Base-by-base conservation (phyloP, 1,284 basidiomycete species). In the Ustilago nuda region DNA sequence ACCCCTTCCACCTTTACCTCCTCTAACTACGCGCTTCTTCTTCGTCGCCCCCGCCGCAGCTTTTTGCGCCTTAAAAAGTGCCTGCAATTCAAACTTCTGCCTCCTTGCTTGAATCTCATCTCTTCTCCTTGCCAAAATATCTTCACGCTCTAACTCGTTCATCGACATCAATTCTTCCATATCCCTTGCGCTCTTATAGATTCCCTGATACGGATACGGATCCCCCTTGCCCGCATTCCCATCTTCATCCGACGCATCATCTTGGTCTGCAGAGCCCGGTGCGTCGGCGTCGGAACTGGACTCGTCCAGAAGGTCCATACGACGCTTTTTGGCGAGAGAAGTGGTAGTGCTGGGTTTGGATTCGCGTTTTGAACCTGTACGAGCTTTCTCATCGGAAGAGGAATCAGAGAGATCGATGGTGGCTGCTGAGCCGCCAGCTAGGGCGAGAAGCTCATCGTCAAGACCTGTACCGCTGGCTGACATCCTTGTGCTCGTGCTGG, bases 81-180 rank as follows among this genome's bases (percentile, higher is more conserved):
- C 90, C 45, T 92, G 90, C 4, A 97, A 87, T 74, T 92, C 90
- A 54, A 89, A 88, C 79, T 91, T 90, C 87, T 94, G 93, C 77
- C 91, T 89, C 66, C 91, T 89, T 74, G 91, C 89, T 83, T 94
- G 92, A 87, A 92, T 90, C 86, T 94, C 91, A 69, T 95, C 94
- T 52, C 91, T 88, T 8, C 95, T 90, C 60, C 90, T 88, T 0
- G 93, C 91, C 13, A 98, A 89, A 59, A 94, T 92, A 32, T 91
- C 91, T 86, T 98, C 95, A 53, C 95, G 90, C 72, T 95, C 92
- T 72, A 97, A 89, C 86, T 98, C 95, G 45, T 92, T 90, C 89
- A 96, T 89, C 35, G 88, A 86, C 81, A 94, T 87, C 46, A 98
- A 88, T 93, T 89, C 87, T 76, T 92, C 90, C 82, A 92, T 90